Percentiles rank a stretch among this genome's conserved stretches.
phyloP scores from a whole-genome alignment of 768 basidiomycete genomes.

The Pleurotus djamor region DNA sequence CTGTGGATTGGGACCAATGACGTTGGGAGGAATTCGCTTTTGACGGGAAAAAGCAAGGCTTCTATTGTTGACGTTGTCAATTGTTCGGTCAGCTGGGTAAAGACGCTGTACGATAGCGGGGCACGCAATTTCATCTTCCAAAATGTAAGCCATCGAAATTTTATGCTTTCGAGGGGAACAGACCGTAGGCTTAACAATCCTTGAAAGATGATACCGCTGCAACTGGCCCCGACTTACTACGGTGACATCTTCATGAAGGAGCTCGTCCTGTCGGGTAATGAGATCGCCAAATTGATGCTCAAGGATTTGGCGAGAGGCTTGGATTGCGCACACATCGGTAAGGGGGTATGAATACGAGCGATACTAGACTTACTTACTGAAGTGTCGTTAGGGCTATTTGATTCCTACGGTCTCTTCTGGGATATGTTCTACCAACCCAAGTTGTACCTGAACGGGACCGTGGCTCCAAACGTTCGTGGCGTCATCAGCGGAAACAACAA shows the following conservation, averaged over 20 bases:
- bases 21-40: constrained; percentile 49
- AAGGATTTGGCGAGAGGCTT: constrained; percentile 29
- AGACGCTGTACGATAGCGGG: constrained; percentile 50
- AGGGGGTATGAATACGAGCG: neutral
- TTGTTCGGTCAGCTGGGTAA: constrained; percentile 63
- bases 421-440: constrained; percentile 36
- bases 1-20: constrained; percentile 74
- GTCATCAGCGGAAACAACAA: constrained; percentile 27
- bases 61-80: constrained; percentile 55
- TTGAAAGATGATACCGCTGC: constrained; percentile 37
- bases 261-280: constrained; percentile 49
- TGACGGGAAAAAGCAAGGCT: constrained; percentile 51
- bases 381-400: constrained; percentile 31
- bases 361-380: neutral
- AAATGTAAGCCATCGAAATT: constrained; percentile 39
- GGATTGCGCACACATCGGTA: constrained; percentile 42
- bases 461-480: constrained; percentile 42
- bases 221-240: constrained; percentile 31
- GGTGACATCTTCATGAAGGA: constrained; percentile 40
- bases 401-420: constrained; percentile 39
- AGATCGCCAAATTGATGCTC: constrained; percentile 48
- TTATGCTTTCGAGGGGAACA: neutral
- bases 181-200: no score
- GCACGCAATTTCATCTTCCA: constrained; percentile 70
- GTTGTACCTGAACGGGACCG: constrained; percentile 48